phyloP scores from a whole-genome alignment of 1,284 basidiomycete species.

The Sporisorium graminicola region DNA sequence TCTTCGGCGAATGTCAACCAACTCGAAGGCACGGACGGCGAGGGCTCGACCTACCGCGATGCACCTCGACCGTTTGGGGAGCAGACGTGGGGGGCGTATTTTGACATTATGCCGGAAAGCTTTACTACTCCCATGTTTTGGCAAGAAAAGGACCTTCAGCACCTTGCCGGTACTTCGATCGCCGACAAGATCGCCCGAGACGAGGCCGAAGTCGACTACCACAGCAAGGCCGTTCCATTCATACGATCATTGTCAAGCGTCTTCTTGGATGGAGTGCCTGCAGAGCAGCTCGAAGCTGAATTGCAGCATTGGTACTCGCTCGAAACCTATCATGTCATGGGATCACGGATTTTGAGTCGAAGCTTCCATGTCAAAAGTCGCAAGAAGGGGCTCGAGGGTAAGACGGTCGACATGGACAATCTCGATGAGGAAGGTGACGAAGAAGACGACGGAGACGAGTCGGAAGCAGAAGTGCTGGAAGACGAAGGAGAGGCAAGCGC shows the following conservation, averaged over 20 bases:
- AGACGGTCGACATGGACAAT: constrained; percentile 56
- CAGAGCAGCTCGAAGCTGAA: constrained; percentile 22
- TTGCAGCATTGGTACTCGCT: constrained; percentile 76
- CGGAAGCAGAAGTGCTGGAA: constrained; percentile 50
- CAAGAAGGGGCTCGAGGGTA: constrained; percentile 41
- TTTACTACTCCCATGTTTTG: constrained; percentile 97
- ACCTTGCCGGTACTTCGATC: constrained; percentile 86
- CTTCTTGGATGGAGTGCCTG: constrained; percentile 45
- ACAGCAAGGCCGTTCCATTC: constrained; percentile 66
- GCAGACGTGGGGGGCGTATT: constrained; percentile 60
- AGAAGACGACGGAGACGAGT: constrained; percentile 43
- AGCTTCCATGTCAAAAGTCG: constrained; percentile 79
- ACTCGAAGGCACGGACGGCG: constrained; percentile 36
- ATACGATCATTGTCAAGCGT: constrained; percentile 65
- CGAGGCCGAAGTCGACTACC: constrained; percentile 84
- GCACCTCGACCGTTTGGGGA: constrained; percentile 22
- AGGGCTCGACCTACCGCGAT: constrained; percentile 10
- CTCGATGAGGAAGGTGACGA: constrained; percentile 58
- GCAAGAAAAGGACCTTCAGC: constrained; percentile 79
- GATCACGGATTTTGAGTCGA: constrained; percentile 90
- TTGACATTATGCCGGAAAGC: constrained; percentile 74
- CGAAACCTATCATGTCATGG: constrained; percentile 87
- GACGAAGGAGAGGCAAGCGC: constrained; percentile 45
- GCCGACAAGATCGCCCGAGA: constrained; percentile 86
- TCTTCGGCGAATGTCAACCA: neutral